Evolutionary conservation across 2,329 filamentous ascomycete genomes (phyloP), one percentile per base, ranked within the genome.

Genomic region (Neofusicoccum parvum): DNA sequence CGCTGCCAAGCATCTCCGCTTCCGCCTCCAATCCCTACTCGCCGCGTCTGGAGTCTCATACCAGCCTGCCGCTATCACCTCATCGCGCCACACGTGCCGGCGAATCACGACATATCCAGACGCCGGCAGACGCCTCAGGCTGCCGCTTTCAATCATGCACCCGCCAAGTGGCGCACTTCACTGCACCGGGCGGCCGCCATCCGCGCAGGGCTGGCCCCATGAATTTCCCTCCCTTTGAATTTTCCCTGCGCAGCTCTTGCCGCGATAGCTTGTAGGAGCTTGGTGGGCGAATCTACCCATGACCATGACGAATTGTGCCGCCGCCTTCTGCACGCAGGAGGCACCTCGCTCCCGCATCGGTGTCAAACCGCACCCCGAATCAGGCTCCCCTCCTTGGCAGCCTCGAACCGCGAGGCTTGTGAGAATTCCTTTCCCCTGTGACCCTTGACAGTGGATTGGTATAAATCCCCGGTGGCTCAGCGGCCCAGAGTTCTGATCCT

Each of bases 1-100:
- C 56, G 43, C 56, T 60, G 56, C 43, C 56, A 60, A 60, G 56
- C 43, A 48, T 60, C 56, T 48, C 56, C 56, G 56, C 56, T 36
- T 43, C 53, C 53, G 37, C 53, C 6, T 53, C 37, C 32, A 11
- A 58, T n/a, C 53, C 20, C 23, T 27, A 14, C 39, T 32, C 34
- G 51, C 34, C 51, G 17, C 51, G 32, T 39, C 34, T 59, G 3
- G 41, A 36, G 39, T 60, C 41, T 60, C 41, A 36, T 20, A 59
- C 54, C 7, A 14, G 15, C 12, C 41, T 34, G 9, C 15, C 54
- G 23, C 23, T 5, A 20, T 36, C 39, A 43, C 27, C 41, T 46
- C 39, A 45, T 45, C 15, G 27, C 39, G 39, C 54, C 41, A 59
- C 23, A 9, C 14, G 15, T 4, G 6, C 10, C 39, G 27, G 15